Conservation (phyloP, 192 early-diverging fungal species). For the Entomortierella chlamydospora region DNA sequence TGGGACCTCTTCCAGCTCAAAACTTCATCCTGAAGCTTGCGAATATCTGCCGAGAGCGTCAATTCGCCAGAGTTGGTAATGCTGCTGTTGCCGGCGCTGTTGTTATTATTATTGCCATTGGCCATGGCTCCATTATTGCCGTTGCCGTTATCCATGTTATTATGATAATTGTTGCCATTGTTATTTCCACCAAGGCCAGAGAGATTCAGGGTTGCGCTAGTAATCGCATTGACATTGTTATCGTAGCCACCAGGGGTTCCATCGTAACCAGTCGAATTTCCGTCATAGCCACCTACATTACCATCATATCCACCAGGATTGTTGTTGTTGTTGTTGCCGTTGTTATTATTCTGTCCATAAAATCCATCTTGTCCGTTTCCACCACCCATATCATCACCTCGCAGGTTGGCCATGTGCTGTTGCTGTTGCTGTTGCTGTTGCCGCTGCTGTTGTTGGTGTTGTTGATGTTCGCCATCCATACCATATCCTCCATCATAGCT, state of each 20-base stretch:
- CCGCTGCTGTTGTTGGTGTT: conserved; percentile 14
- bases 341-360: neutral
- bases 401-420: no score
- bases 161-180: neutral
- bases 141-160: conserved; percentile 7
- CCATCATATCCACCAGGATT: neutral
- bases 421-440: conserved; percentile 23
- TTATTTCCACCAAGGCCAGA: conserved; percentile 2
- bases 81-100: conserved; percentile 8
- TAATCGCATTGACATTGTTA: conserved; percentile 1
- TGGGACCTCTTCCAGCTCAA: conserved; percentile 47
- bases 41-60: conserved; percentile 29
- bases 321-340: neutral
- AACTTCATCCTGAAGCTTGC: conserved; percentile 47
- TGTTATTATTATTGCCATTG: conserved; percentile 14
- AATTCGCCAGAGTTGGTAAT: conserved; percentile 12
- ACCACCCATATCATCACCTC: no score
- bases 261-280: neutral
- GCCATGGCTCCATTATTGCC: conserved; percentile 2
- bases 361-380: neutral
- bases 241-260: conserved; percentile 1
- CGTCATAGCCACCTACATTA: conserved; percentile 5
- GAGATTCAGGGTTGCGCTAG: conserved; percentile 5
- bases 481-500: conserved; percentile 27
- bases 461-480: conserved; percentile 22